These are phyloP conservation scores for Xylariaceae sp. DNA, from an alignment of 2,329 filamentous ascomycete species.

Conservation along the genomic window DNA sequence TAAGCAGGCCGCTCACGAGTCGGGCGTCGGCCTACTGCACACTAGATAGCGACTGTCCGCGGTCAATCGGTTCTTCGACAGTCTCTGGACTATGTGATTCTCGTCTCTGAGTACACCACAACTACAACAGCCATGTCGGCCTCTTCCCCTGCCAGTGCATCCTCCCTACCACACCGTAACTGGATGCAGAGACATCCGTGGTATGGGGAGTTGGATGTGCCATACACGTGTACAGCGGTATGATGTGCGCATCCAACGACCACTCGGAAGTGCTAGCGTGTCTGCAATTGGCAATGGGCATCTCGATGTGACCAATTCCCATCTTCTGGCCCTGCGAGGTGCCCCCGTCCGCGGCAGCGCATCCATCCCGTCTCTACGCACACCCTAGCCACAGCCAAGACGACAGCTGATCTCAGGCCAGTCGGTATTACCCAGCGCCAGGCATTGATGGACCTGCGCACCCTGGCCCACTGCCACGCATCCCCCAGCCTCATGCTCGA, in stretches of 20 bases:
- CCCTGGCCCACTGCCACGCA: slow-evolving; percentile 30
- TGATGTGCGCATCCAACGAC: slow-evolving; percentile 18
- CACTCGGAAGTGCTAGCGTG: slow-evolving; percentile 20
- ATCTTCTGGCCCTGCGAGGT: slow-evolving; percentile 6
- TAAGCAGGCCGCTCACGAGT: neutral
- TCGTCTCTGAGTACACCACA: no score
- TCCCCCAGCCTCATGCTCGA: slow-evolving; percentile 33
- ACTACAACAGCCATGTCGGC: no score
- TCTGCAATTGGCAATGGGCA: slow-evolving; percentile 12
- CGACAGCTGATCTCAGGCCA: slow-evolving; percentile 26
- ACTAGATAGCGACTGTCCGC: no score
- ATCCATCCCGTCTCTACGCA: neutral
- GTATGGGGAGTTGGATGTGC: slow-evolving; percentile 3
- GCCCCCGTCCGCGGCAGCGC: slow-evolving; percentile 11
- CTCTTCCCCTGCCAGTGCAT: no score
- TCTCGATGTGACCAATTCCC: slow-evolving; percentile 12
- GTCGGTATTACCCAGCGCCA: slow-evolving; percentile 21
- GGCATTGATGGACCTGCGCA: slow-evolving; percentile 25
- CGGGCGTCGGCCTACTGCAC: neutral
- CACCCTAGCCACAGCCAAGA: slow-evolving; percentile 20
- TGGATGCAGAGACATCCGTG: neutral
- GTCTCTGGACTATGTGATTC: no score
- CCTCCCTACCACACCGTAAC: slow-evolving; percentile 14
- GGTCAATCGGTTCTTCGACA: neutral
- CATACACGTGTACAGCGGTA: slow-evolving; percentile 19